Conservation (phyloP, 2,329 filamentous ascomycete species). For the Calonectria pteridis region DNA sequence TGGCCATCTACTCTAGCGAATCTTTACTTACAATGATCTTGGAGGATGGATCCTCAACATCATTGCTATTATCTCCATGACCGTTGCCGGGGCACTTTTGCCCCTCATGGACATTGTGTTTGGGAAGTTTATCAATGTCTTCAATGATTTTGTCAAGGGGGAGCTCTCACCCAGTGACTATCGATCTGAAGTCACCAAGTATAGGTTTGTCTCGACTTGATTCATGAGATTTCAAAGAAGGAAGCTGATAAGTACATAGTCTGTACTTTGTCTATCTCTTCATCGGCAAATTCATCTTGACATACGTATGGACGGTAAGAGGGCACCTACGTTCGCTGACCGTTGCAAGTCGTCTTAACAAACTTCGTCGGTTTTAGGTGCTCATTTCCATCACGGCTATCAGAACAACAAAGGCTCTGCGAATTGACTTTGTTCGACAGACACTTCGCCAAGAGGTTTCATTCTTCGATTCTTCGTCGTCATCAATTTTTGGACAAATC, state of each 20-base stretch:
- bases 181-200: constrained; percentile 60
- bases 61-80: constrained; percentile 52
- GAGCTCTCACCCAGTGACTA: constrained; percentile 60
- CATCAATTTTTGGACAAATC: constrained; percentile 59
- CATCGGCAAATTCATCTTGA: constrained; percentile 65
- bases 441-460: constrained; percentile 64
- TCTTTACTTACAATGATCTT: constrained; percentile 55
- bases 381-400: constrained; percentile 55
- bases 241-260: constrained; percentile 45
- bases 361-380: constrained; percentile 39
- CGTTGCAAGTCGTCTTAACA: not conserved
- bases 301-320: constrained; percentile 66
- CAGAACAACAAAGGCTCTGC: constrained; percentile 51
- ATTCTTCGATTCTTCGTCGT: constrained; percentile 64
- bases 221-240: not conserved
- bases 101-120: constrained; percentile 72
- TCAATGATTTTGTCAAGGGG: constrained; percentile 67
- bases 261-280: constrained; percentile 71
- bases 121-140: constrained; percentile 65
- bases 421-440: constrained; percentile 53
- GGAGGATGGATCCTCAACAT: constrained; percentile 53
- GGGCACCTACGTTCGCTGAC: not conserved
- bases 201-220: constrained; percentile 46
- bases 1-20: constrained; percentile 41
- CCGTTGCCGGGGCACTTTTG: constrained; percentile 53